Evolutionary conservation across 129 eudicot genomes (phyloP).

Genomic region (Centaurea solstitialis): DNA sequence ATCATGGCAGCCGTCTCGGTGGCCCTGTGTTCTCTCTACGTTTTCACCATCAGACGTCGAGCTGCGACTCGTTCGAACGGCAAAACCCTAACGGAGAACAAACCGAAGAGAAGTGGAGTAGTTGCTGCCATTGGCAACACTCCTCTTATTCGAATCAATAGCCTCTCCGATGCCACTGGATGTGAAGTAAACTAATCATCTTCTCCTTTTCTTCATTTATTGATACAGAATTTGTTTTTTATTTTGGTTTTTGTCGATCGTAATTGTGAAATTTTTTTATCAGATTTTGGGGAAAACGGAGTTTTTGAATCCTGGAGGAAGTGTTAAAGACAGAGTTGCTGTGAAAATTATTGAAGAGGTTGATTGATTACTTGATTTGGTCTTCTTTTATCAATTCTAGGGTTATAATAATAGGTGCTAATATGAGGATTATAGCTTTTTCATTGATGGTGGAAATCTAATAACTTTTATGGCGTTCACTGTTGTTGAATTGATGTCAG

Average conservation of each 20-base stretch:
- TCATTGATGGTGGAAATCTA: background rate
- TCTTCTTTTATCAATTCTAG: slow-evolving; percentile 2
- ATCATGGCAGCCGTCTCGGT: slow-evolving; percentile 46
- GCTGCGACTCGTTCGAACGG: slow-evolving; percentile 3
- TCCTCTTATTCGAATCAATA: slow-evolving; percentile 82
- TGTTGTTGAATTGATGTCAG: background rate
- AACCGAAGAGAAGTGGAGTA: slow-evolving; percentile 48
- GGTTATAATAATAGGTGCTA: slow-evolving; percentile 14
- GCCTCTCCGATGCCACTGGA: slow-evolving; percentile 95
- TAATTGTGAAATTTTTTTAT: background rate
- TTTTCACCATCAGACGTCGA: slow-evolving; percentile 26
- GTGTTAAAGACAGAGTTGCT: slow-evolving; percentile 97
- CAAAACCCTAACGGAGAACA: slow-evolving; percentile 24
- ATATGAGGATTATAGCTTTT: background rate
- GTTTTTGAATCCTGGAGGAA: slow-evolving; percentile 98
- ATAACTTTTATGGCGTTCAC: background rate
- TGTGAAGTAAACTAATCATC: slow-evolving; percentile 59
- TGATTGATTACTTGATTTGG: slow-evolving; percentile 12
- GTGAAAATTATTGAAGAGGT: slow-evolving; percentile 94
- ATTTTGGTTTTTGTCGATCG: background rate
- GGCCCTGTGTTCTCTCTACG: slow-evolving; percentile 39
- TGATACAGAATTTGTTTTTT: background rate
- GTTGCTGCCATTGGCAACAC: slow-evolving; percentile 86
- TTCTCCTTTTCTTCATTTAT: background rate
- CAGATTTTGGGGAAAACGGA: slow-evolving; percentile 95